Base-by-base conservation (phyloP, 345 rosid species). In the Euphorbia pulcherrima region DNA sequence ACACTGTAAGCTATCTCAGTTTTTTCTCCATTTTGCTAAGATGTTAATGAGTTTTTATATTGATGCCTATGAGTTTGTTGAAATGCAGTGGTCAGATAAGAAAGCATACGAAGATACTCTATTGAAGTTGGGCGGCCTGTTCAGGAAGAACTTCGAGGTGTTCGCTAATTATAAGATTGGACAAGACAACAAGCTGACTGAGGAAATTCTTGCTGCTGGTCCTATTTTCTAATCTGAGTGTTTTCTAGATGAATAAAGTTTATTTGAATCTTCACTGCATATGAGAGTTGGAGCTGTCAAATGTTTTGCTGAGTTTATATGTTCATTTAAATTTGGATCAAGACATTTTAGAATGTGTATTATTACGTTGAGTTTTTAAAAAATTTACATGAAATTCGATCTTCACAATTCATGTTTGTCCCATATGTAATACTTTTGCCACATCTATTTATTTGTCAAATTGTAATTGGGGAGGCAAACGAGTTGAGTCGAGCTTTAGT, bases 121-220 rank as follows among this genome's bases (percentile, higher is more conserved):
- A 76, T 30, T 87, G 90, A 93, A 90, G 81, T 77, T 93, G 76
- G 96, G 81, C 65, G 91, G 91, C 9, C 74, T 93, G 65, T 90
- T 93, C 82, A 90, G 75, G 90, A 93, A 81, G 66, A 93, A 90
- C 69, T 93, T 93, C 3, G 89, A 76, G 80, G 85, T 82, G 13
- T 93, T 93, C 80, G 81, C 96, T 0, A 74, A 67, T 68, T 79
- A 86, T 75, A 86, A 86, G 83, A 89, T 90, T 26, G 98, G 98
- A 47, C 73, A 85, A 68, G 89, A 86, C 75, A 84, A 60, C 80
- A 82, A 82, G 68, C 88, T 93, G 64, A 84, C 94, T 0, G 90
- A 85, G 71, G 92, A 90, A 87, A 93, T 93, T 74, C 86, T 85
- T 18, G 88, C 97, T 0, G 97, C 97, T 68, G 96, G 97, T 76